Evolutionary conservation across 2,329 filamentous ascomycete species (phyloP).

Genomic region (Colletotrichum sidae): DNA sequence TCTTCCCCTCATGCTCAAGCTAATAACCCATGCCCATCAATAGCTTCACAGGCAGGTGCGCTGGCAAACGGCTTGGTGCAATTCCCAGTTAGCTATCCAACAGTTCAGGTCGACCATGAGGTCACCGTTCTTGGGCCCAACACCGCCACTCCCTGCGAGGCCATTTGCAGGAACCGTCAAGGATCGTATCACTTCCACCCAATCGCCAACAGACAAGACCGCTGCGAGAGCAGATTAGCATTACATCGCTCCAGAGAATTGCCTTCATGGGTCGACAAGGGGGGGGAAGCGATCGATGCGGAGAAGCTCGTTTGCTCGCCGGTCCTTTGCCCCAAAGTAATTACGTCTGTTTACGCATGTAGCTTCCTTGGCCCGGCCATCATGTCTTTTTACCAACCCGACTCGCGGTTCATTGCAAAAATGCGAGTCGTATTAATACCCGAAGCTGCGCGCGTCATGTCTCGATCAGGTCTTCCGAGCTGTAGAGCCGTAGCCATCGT

Average conservation of each 20-base stretch:
- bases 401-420: conserved; percentile 2
- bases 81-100: conserved; percentile 8
- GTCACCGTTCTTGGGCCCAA: conserved; percentile 15
- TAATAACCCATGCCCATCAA: conserved; percentile 3
- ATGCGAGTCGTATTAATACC: conserved; percentile 38
- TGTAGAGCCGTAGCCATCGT: conserved; percentile 31
- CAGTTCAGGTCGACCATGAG: conserved; percentile 21
- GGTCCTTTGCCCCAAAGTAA: conserved; percentile 33
- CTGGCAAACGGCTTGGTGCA: conserved; percentile 13
- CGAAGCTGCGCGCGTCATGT: conserved; percentile 17
- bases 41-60: conserved; percentile 29
- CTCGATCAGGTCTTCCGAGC: conserved; percentile 10
- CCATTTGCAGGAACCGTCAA: conserved; percentile 30
- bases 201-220: conserved; percentile 36
- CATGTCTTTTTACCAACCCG: conserved; percentile 20
- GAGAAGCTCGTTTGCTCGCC: conserved; percentile 31
- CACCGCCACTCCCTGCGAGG: conserved; percentile 21
- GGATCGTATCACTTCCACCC: conserved; percentile 26
- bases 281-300: conserved; percentile 27
- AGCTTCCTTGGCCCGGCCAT: conserved; percentile 21
- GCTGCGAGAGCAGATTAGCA: conserved; percentile 30
- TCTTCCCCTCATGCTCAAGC: conserved; percentile 23
- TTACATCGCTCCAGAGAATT: conserved; percentile 35
- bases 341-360: conserved; percentile 30
- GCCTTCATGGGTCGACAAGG: conserved; percentile 1